Conservation (phyloP, 192 early-diverging fungal genomes). For the Gonapodya prolifera region DNA sequence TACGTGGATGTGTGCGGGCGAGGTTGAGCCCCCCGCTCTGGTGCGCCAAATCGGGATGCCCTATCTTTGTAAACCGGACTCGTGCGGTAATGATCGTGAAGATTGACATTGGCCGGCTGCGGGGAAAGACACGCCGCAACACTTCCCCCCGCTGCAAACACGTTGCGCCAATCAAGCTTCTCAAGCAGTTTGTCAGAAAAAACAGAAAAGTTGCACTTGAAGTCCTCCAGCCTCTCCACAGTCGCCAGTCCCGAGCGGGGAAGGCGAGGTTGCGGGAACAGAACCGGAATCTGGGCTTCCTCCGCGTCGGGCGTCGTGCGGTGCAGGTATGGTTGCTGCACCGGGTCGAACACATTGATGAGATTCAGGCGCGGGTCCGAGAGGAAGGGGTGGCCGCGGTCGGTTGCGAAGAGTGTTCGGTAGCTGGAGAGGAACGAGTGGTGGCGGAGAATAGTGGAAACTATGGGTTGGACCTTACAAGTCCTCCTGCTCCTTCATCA, state of each 20-base stretch:
- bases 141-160: background rate
- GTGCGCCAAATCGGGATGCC: too few species aligned
- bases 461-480: background rate
- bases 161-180: background rate
- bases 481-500: slow-evolving; percentile 6
- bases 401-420: background rate
- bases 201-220: background rate
- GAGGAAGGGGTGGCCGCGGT: background rate
- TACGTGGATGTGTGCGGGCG: too few species aligned
- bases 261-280: background rate
- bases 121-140: background rate
- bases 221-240: background rate
- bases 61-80: background rate
- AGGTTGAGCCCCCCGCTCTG: too few species aligned
- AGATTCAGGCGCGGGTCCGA: background rate
- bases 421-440: background rate
- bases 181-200: background rate
- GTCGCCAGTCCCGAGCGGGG: background rate
- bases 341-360: background rate
- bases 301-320: background rate
- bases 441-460: background rate
- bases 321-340: background rate
- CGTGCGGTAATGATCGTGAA: background rate
- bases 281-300: background rate
- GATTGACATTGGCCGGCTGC: background rate